Evolutionary conservation across 2,329 filamentous ascomycete genomes (phyloP).

Genomic region (Biscogniauxia mediterranea): DNA sequence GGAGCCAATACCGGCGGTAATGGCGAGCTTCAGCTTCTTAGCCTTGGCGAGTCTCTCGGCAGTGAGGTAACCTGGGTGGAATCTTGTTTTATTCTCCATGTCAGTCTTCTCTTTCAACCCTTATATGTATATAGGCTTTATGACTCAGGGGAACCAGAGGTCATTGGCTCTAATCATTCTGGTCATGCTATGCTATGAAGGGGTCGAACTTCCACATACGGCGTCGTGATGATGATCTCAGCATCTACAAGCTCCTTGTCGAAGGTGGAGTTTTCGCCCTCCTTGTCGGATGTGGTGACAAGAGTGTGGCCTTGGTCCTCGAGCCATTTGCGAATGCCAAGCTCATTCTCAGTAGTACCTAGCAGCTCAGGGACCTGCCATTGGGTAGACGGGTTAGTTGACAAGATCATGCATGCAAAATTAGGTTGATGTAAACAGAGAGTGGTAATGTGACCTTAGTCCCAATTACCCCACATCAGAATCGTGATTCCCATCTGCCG

Average conservation of each 20-base stretch:
- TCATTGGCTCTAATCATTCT: neutral
- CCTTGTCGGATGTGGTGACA: constrained; percentile 97
- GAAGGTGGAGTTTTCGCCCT: constrained; percentile 87
- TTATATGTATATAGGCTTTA: neutral
- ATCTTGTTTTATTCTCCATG: constrained; percentile 60
- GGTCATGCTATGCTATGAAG: neutral
- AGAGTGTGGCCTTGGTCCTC: constrained; percentile 96
- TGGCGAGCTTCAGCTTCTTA: constrained; percentile 96
- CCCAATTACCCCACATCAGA: constrained; percentile 21
- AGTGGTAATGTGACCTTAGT: constrained; percentile 18
- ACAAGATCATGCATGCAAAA: constrained; percentile 6
- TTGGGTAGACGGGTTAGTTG: constrained; percentile 23
- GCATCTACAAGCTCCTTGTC: constrained; percentile 95
- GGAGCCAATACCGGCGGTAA: constrained; percentile 96
- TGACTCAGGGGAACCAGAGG: neutral
- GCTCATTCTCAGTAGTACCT: constrained; percentile 97
- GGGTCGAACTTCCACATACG: constrained; percentile 52
- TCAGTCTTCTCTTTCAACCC: constrained; percentile 11
- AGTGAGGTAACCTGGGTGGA: constrained; percentile 97
- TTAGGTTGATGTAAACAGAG: constrained; percentile 8
- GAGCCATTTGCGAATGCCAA: constrained; percentile 95
- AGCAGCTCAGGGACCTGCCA: constrained; percentile 72
- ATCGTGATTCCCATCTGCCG: constrained; percentile 8
- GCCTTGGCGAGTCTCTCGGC: constrained; percentile 95
- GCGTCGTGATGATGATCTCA: constrained; percentile 98